phyloP scores from a whole-genome alignment of 257 asterid species.

The Perilla frutescens region DNA sequence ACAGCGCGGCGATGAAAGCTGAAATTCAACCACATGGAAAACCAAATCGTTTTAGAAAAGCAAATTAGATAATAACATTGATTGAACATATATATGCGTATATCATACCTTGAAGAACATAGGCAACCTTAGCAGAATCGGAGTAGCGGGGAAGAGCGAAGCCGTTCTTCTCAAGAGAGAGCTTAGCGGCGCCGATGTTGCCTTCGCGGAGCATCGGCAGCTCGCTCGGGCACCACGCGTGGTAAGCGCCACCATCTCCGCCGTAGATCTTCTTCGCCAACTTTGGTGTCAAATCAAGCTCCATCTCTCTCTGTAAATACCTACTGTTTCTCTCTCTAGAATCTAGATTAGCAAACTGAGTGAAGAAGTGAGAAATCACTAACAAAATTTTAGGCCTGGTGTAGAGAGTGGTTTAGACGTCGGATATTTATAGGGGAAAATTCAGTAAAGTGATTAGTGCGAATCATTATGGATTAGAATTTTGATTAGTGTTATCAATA shows the following conservation, averaged over 20 bases:
- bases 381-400: background rate
- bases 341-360: background rate
- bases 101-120: slow-evolving; percentile 60
- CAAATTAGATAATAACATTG: background rate
- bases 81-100: slow-evolving; percentile 17
- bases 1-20: background rate
- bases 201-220: slow-evolving; percentile 60
- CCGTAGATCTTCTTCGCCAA: slow-evolving; percentile 51
- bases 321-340: slow-evolving; percentile 19
- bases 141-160: slow-evolving; percentile 59
- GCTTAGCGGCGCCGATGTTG: slow-evolving; percentile 59
- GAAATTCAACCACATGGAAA: slow-evolving; percentile 7
- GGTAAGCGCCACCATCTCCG: slow-evolving; percentile 59
- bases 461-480: background rate
- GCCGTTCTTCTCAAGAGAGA: slow-evolving; percentile 52
- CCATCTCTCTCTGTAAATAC: slow-evolving; percentile 39
- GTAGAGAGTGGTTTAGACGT: background rate
- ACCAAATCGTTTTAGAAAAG: background rate
- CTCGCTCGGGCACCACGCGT: slow-evolving; percentile 54
- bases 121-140: slow-evolving; percentile 64
- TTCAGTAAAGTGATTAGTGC: too few species aligned
- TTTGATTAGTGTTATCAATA: too few species aligned
- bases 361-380: background rate
- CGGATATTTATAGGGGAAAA: background rate
- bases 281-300: slow-evolving; percentile 58